These are phyloP conservation scores for Dictyostelium purpureum DNA, from an alignment of 78 protist genomes.

Conservation along the genomic window DNA sequence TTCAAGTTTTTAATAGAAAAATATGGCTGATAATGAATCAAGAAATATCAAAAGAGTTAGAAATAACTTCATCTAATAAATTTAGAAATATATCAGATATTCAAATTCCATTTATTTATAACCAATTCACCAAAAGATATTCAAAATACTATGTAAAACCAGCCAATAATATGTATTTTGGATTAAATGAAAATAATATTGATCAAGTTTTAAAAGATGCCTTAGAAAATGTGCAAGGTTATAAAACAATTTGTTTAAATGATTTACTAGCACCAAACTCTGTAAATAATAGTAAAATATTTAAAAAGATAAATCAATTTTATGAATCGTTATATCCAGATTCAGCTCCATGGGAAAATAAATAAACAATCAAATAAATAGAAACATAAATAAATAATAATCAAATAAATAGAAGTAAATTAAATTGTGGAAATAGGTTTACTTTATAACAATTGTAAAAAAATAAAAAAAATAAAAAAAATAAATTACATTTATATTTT, in stretches of 20 bases:
- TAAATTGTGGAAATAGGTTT: no score
- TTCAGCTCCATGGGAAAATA: no score
- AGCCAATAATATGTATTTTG: not conserved
- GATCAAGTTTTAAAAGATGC: not conserved
- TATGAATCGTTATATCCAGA: no score
- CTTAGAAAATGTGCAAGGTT: not conserved
- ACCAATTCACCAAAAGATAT: conserved; percentile 16
- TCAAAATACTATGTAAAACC: not conserved
- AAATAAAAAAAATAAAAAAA: no score
- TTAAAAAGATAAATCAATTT: no score
- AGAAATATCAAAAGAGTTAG: not conserved
- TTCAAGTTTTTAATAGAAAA: not conserved
- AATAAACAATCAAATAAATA: no score
- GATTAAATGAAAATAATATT: not conserved
- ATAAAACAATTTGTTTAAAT: conserved; percentile 66
- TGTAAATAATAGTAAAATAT: no score
- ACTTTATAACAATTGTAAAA: no score
- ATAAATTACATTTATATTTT: no score
- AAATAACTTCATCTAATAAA: not conserved
- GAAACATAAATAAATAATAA: no score
- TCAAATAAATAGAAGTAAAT: no score
- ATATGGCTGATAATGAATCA: not conserved
- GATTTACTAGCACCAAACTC: conserved; percentile 41
- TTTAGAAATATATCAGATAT: not conserved
- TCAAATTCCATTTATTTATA: conserved; percentile 3